Conservation (phyloP, 2,329 filamentous ascomycete species). For the Colletotrichum phormii region DNA sequence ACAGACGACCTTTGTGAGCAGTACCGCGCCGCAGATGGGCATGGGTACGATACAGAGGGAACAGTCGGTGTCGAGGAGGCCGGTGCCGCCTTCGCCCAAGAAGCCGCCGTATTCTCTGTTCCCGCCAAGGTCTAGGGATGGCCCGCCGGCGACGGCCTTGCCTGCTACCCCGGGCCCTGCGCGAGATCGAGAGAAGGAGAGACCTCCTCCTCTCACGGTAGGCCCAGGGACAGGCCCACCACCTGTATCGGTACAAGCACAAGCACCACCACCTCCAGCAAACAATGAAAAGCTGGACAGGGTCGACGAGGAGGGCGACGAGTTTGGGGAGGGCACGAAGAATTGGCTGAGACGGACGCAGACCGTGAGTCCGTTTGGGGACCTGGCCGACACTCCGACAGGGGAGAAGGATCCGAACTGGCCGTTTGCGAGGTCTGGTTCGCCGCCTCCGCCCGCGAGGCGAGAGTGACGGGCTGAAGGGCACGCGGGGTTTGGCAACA, state of each 20-base stretch:
- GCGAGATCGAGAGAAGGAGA: neutral
- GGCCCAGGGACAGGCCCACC: neutral
- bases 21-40: constrained; percentile 11
- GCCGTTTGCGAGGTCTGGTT: constrained; percentile 25
- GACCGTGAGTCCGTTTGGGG: constrained; percentile 49
- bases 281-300: constrained; percentile 17
- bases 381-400: constrained; percentile 39
- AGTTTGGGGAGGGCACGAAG: constrained; percentile 36
- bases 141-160: neutral
- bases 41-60: neutral
- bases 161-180: constrained; percentile 13
- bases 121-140: constrained; percentile 23
- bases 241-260: neutral
- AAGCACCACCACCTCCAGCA: neutral
- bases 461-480: neutral
- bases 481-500: neutral
- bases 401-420: constrained; percentile 17
- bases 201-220: neutral
- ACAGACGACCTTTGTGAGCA: constrained; percentile 20
- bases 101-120: constrained; percentile 28
- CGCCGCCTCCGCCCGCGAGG: neutral
- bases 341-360: constrained; percentile 46
- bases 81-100: constrained; percentile 24
- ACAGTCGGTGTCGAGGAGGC: constrained; percentile 17
- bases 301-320: constrained; percentile 34